Base-by-base conservation (phyloP, 176 grass and related monocot species). In the Phoenix dactylifera region DNA sequence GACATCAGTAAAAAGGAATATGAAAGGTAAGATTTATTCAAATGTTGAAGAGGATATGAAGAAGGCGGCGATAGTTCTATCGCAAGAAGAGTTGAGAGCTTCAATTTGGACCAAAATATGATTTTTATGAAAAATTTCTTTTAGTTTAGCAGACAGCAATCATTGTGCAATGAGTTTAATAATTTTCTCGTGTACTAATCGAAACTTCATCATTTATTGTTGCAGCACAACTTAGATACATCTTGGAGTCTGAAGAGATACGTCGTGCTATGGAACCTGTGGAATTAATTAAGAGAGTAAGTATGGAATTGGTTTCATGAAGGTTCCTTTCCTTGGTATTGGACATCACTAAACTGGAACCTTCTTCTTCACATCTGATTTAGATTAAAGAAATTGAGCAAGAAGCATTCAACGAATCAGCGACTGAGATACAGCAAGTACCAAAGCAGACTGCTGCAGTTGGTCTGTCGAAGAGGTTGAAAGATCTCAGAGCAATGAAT, bases 341-440 rank as follows among this genome's bases (percentile, higher is more conserved):
- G 32, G 32, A 35, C 9, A 14, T 44, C 35, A 12, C 7, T 44
- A 26, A 49, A 2, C 60, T 50, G 6, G 26, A 26, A 49, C 18
- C 14, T 19, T 50, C 0, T 24, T 6, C 39, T 69, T 64, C 17
- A 23, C 59, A 30, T 22, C 32, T 60, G 19, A 55, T 55, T 57
- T 72, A 96, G 92, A 83, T 90, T 56, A 97, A 91, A 65, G 93
- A 97, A 80, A 97, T 97, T 2, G 84, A 91, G 56, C 62, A 77
- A 65, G 93, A 97, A 85, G 60, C 77, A 52, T 83, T 88, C 49
- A 65, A 77, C 18, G 80, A 90, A 62, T 62, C 79, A 44, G 78
- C 74, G 25, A 69, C 62, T 61, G 62, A 69, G 20, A 70, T 73
- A 22, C 74, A 83, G 44, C 80, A 90, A 57, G 84, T 76, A 35